Conservation (phyloP, 257 asterid genomes). For the Thymus mandschuricus region DNA sequence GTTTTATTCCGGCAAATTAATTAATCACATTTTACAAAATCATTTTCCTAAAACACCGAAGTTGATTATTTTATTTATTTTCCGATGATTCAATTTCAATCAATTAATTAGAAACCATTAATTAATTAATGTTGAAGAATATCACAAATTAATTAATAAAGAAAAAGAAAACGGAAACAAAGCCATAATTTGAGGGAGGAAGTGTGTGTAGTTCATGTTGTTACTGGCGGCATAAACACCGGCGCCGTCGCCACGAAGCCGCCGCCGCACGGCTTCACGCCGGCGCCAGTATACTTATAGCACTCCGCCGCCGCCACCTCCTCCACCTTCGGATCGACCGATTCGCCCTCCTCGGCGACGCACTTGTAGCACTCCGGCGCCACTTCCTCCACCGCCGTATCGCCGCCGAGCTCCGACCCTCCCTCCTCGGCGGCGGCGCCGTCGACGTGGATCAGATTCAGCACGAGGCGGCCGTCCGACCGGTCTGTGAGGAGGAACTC, state of each 20-base stretch:
- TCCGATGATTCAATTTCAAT: too few species aligned
- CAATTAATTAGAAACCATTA: too few species aligned
- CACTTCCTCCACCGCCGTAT: background rate
- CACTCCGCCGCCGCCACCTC: conserved; percentile 28
- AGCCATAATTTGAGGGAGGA: too few species aligned
- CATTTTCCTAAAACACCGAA: too few species aligned
- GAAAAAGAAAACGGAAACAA: background rate
- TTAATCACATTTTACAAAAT: too few species aligned
- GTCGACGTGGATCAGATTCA: conserved; percentile 52
- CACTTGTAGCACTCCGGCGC: background rate
- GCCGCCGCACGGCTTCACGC: conserved; percentile 43
- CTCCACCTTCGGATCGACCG: conserved; percentile 33
- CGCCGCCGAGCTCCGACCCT: background rate
- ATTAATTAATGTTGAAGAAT: background rate
- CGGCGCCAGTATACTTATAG: conserved; percentile 31
- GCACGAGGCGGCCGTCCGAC: conserved; percentile 60
- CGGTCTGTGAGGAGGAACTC: conserved; percentile 67
- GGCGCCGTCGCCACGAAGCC: conserved; percentile 39
- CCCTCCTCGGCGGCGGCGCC: conserved; percentile 31
- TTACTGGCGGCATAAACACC: conserved; percentile 54
- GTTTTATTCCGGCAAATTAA: too few species aligned
- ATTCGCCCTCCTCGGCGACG: conserved; percentile 32
- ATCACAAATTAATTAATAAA: background rate
- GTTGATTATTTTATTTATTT: too few species aligned
- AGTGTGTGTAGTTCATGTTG: conserved; percentile 28